Evolutionary conservation across 2,329 filamentous ascomycete species (phyloP), one percentile per base, ranked within the genome.

Genomic region (Karstenula rhodostoma): DNA sequence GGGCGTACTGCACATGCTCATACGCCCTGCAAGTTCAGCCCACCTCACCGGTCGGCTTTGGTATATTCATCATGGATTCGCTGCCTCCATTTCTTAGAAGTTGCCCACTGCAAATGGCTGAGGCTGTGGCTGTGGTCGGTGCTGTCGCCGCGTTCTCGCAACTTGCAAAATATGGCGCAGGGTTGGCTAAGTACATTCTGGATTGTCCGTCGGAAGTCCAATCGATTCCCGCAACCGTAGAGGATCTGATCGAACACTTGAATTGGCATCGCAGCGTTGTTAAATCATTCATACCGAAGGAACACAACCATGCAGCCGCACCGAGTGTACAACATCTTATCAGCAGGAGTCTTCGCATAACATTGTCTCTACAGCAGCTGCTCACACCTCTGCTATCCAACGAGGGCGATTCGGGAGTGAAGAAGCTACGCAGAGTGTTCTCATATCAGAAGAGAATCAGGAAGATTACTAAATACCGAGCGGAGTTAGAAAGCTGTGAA

Each of bases 401-500:
- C 4, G 19, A 29, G 15, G 23, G 27, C 7, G 23, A 51, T 10
- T 15, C 29, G 22, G 35, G 32, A 15, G n/a, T n/a, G 5, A 51
- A 15, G 3, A 51, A 25, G 19, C 33, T 51, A 23, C 19, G 15
- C 12, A 51, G 33, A 19, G n/a, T 40, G 23, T 37, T 51, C 4
- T 35, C 48, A 7, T 51, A 51, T 23, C 48, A 51, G 23, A 22
- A 17, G 19, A 35, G 33, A 12, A 40, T 40, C n/a, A 35, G 48
- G 10, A 51, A 40, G n/a, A 51, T 51, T 9, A 32, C 25, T 15
- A 37, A 19, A 37, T 51, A 19, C 12, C 48, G 29, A 37, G 32
- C 48, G 15, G 48, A 51, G n/a, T 51, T 51, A 25, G 48, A 51
- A 23, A 35, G 48, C 19, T 35, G 48, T 9, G 48, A 51, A 37